A percentile compares a stretch with the other conserved stretches of the same genome.
phyloP scores from a whole-genome alignment of 306 rosid species.

The Senna siamea region DNA sequence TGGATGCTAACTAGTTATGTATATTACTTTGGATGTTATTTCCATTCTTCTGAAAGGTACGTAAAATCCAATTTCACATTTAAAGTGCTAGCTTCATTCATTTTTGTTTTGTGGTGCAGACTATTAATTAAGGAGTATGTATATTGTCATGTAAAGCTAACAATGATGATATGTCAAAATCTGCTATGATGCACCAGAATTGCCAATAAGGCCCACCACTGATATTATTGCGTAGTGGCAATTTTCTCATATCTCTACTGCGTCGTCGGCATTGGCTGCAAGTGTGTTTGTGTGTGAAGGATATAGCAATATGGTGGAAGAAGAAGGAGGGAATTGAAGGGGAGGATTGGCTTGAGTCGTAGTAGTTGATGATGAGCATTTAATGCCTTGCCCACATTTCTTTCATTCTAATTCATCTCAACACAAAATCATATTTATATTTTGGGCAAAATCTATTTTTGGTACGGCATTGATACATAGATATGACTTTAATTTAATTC shows the following conservation, averaged over 20 bases:
- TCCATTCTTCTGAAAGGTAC: not conserved
- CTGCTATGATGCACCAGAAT: conserved; percentile 46
- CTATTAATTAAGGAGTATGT: conserved; percentile 23
- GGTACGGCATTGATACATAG: no score
- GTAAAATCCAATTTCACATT: conserved; percentile 17
- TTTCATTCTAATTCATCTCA: not conserved
- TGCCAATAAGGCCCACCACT: conserved; percentile 39
- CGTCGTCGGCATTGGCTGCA: conserved; percentile 26
- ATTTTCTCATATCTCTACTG: conserved; percentile 10
- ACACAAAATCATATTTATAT: no score
- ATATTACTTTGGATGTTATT: not conserved
- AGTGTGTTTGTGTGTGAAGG: not conserved
- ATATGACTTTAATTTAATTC: no score
- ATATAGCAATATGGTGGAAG: conserved; percentile 26
- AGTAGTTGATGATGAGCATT: conserved; percentile 20
- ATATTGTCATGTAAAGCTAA: conserved; percentile 44
- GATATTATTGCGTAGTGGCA: conserved; percentile 32
- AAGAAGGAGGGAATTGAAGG: not conserved
- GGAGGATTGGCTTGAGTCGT: no score
- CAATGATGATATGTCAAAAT: conserved; percentile 42
- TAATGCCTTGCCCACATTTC: conserved; percentile 26
- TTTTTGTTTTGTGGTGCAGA: conserved; percentile 39
- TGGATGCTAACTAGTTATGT: no score
- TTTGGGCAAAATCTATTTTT: no score
- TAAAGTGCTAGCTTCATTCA: conserved; percentile 3